A percentile compares a stretch with the other conserved stretches of the same genome.
phyloP scores from a whole-genome alignment of 768 basidiomycete species.

The Psilocybe sp. region DNA sequence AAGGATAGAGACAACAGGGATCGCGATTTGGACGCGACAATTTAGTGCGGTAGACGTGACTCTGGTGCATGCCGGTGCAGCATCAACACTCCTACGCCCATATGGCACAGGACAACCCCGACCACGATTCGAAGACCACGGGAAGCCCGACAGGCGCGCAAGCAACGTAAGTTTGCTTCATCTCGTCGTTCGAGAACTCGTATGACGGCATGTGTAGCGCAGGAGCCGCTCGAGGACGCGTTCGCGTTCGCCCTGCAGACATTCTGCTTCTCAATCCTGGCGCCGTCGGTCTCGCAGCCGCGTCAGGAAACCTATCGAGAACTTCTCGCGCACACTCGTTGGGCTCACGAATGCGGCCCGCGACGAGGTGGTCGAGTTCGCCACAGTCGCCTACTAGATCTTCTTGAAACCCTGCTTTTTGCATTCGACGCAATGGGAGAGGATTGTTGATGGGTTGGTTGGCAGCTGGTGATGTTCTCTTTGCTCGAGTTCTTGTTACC shows the following conservation, averaged over 20 bases:
- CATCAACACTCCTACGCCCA: slow-evolving; percentile 22
- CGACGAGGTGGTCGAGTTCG: slow-evolving; percentile 96
- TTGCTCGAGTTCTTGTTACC: slow-evolving; percentile 98
- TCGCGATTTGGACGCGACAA: slow-evolving; percentile 24
- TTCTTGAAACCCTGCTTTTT: slow-evolving; percentile 36
- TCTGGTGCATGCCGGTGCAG: slow-evolving; percentile 37
- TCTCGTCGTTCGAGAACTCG: slow-evolving; percentile 3
- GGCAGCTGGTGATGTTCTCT: slow-evolving; percentile 99
- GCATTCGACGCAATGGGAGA: slow-evolving; percentile 54
- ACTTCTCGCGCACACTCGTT: slow-evolving; percentile 76
- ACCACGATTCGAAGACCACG: slow-evolving; percentile 65
- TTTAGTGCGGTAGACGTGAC: too few relatives aligned
- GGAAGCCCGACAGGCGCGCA: slow-evolving; percentile 79
- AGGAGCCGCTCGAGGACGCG: slow-evolving; percentile 68
- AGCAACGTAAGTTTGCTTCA: slow-evolving; percentile 52
- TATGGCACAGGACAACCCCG: slow-evolving; percentile 24
- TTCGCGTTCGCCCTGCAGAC: slow-evolving; percentile 59
- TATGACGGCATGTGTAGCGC: slow-evolving; percentile 36
- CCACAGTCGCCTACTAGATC: slow-evolving; percentile 37
- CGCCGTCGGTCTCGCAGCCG: slow-evolving; percentile 66
- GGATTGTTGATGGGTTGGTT: slow-evolving; percentile 94
- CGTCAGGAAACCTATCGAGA: slow-evolving; percentile 56
- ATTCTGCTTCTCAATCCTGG: slow-evolving; percentile 65
- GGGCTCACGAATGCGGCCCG: slow-evolving; percentile 89
- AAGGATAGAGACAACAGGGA: slow-evolving; percentile 36